These are phyloP conservation scores for Moniliophthora roreri DNA, from an alignment of 1,284 basidiomycete genomes.

Conservation along the genomic window DNA sequence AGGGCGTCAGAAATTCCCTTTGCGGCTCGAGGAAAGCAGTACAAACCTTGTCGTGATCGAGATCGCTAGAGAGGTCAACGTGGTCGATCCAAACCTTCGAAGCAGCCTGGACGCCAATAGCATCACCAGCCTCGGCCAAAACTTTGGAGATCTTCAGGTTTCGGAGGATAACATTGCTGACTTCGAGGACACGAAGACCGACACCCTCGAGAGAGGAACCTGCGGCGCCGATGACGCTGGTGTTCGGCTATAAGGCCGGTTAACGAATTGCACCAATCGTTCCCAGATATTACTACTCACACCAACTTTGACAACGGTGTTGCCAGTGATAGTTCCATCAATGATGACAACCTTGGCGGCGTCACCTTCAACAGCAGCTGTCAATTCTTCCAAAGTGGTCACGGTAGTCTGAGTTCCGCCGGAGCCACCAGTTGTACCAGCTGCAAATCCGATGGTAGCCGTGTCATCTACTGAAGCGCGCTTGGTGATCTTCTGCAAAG, in stretches of 20 bases:
- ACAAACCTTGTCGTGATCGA: constrained; percentile 40
- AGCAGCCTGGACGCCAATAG: constrained; percentile 40
- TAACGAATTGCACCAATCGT: too few species aligned
- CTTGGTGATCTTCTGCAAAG: constrained; percentile 24
- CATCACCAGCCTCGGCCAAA: constrained; percentile 41
- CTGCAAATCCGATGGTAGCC: constrained; percentile 41
- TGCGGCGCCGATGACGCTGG: constrained; percentile 35
- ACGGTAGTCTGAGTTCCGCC: constrained; percentile 46
- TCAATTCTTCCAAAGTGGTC: constrained; percentile 39
- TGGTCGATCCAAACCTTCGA: constrained; percentile 48
- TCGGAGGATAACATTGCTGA: constrained; percentile 46
- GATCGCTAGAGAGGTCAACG: constrained; percentile 43
- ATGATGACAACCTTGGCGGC: constrained; percentile 46
- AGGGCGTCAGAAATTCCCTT: neutral
- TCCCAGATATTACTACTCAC: neutral
- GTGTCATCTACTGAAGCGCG: constrained; percentile 35
- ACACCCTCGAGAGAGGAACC: constrained; percentile 35
- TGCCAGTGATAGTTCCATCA: constrained; percentile 41
- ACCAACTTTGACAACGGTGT: constrained; percentile 40
- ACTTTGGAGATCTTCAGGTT: constrained; percentile 52
- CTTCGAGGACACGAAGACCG: constrained; percentile 41
- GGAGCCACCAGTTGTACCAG: constrained; percentile 44
- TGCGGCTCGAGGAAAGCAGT: neutral
- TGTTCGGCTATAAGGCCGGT: constrained; percentile 28
- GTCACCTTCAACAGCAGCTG: constrained; percentile 40